phyloP scores from a whole-genome alignment of 352 stramenopile species.

The Phytopythium chamaehyphon region DNA sequence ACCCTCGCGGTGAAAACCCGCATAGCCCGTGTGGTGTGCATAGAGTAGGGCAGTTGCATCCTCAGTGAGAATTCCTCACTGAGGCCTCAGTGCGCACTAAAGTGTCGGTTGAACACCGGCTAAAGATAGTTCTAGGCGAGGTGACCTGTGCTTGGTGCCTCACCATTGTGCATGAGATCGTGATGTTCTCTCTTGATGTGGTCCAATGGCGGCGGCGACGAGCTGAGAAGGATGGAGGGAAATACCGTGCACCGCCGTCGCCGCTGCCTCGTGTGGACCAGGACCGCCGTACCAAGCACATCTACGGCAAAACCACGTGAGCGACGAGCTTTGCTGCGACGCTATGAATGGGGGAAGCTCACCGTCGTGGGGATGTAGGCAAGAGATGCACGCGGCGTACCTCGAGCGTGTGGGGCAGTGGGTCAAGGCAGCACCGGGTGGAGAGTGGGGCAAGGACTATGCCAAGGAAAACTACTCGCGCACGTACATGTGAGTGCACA shows the following conservation, averaged over 20 bases:
- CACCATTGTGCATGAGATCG: background rate
- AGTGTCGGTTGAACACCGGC: no score
- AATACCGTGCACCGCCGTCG: constrained; percentile 14
- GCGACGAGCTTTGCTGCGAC: background rate
- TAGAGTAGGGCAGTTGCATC: no score
- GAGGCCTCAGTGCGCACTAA: no score
- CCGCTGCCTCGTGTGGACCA: constrained; percentile 20
- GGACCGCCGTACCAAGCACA: constrained; percentile 34
- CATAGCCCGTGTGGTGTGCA: no score
- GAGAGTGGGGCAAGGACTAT: constrained; percentile 55
- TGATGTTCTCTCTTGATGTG: constrained; percentile 63
- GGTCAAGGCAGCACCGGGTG: constrained; percentile 30
- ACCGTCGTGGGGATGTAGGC: constrained; percentile 17
- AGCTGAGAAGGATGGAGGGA: constrained; percentile 33
- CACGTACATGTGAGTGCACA: constrained; percentile 38
- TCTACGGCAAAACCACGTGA: constrained; percentile 60
- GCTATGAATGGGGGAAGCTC: background rate
- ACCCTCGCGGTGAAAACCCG: no score
- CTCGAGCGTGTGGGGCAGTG: constrained; percentile 50
- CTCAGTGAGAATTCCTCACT: no score
- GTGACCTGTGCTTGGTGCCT: background rate
- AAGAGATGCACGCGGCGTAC: constrained; percentile 71
- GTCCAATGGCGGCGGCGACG: constrained; percentile 36
- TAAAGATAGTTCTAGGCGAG: background rate
- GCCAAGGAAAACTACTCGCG: constrained; percentile 44